These are phyloP conservation scores for Sugiyamaella paludigena DNA, from an alignment of 1,139 yeast species.

Conservation along the genomic window DNA sequence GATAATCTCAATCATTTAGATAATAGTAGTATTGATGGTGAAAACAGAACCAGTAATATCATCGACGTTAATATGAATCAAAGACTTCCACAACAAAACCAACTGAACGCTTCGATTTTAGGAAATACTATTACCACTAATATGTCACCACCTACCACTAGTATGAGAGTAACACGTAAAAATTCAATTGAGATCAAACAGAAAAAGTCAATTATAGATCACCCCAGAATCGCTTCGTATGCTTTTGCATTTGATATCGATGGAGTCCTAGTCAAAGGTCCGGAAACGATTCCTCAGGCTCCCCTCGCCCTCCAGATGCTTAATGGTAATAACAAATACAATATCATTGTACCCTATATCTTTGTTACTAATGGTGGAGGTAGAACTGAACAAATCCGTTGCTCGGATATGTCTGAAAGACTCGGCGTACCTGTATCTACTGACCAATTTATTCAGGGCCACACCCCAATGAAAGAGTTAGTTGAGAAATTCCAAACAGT, in stretches of 20 bases:
- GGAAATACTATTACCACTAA: too few species aligned
- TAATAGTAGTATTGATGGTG: too few species aligned
- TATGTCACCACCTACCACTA: too few species aligned
- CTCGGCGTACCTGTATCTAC: constrained; percentile 60
- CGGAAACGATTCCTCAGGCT: constrained; percentile 76
- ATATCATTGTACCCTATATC: constrained; percentile 78
- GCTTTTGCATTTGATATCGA: constrained; percentile 88
- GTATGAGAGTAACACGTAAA: constrained; percentile 2
- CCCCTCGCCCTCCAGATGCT: constrained; percentile 57
- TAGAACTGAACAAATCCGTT: constrained; percentile 68
- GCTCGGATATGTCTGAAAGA: constrained; percentile 61
- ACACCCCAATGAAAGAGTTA: constrained; percentile 83
- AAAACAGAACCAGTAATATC: too few species aligned
- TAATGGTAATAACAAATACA: constrained; percentile 74
- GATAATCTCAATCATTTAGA: too few species aligned
- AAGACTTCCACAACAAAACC: too few species aligned
- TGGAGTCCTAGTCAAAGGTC: constrained; percentile 78
- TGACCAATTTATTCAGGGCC: constrained; percentile 84
- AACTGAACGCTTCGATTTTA: too few species aligned
- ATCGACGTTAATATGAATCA: too few species aligned
- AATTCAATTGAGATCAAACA: constrained; percentile 16
- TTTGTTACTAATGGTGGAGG: constrained; percentile 92
- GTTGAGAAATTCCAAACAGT: constrained; percentile 65
- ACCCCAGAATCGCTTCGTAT: constrained; percentile 59
- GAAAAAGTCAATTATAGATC: constrained; percentile 17